Conservation (phyloP, 2,329 filamentous ascomycete species). For the Pleoardoris graminearum region DNA sequence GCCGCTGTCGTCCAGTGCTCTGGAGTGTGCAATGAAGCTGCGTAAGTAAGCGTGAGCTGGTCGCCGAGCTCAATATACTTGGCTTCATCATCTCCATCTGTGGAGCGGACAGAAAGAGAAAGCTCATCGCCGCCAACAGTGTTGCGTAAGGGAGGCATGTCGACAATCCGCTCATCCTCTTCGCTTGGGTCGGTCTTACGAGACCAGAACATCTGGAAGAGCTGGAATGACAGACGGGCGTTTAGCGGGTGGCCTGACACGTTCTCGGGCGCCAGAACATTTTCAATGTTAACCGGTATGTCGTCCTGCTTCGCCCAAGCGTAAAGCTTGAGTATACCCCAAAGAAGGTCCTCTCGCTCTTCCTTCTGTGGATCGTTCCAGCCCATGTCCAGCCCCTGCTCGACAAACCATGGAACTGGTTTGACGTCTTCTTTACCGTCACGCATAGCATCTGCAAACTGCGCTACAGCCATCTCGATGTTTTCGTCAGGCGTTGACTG, state of each 20-base stretch:
- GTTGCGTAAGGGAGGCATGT: conserved; percentile 34
- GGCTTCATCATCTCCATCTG: conserved; percentile 51
- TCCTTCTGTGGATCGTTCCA: conserved; percentile 65
- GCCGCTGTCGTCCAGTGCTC: conserved; percentile 56
- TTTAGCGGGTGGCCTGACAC: conserved; percentile 75
- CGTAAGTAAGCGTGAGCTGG: conserved; percentile 58
- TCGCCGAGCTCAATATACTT: conserved; percentile 61
- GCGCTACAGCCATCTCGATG: conserved; percentile 71
- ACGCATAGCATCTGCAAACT: conserved; percentile 73
- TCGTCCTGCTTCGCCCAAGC: conserved; percentile 57
- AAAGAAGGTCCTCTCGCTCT: conserved; percentile 75
- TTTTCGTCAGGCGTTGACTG: conserved; percentile 69
- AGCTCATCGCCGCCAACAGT: conserved; percentile 17
- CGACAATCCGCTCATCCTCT: conserved; percentile 32
- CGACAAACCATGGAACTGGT: conserved; percentile 72
- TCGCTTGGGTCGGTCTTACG: conserved; percentile 33
- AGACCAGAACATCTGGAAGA: conserved; percentile 62
- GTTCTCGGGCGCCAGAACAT: conserved; percentile 74
- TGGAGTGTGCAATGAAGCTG: conserved; percentile 40
- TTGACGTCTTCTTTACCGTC: conserved; percentile 69
- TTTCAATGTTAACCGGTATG: conserved; percentile 59
- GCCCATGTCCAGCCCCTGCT: conserved; percentile 60
- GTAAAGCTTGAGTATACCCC: conserved; percentile 84
- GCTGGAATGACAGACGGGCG: conserved; percentile 80
- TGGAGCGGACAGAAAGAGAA: conserved; percentile 34